These are phyloP conservation scores for Pharus latifolius DNA, from an alignment of 176 grass and related monocot species.

Conservation along the genomic window DNA sequence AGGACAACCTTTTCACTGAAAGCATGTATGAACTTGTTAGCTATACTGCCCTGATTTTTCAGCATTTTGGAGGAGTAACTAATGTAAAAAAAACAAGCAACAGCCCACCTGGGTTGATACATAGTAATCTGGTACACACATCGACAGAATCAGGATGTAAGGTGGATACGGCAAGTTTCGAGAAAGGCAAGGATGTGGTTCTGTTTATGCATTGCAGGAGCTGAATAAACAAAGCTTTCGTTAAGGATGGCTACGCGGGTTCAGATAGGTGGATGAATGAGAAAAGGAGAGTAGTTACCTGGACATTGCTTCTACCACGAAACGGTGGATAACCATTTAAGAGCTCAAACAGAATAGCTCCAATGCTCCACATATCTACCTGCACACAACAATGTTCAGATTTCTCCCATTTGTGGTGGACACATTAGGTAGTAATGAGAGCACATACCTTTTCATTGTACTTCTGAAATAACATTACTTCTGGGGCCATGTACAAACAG, in stretches of 20 bases:
- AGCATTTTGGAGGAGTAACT: not conserved
- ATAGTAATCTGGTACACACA: conserved; percentile 18
- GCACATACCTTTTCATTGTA: conserved; percentile 35
- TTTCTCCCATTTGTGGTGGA: not conserved
- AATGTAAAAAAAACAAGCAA: not conserved
- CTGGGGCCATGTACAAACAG: conserved; percentile 65
- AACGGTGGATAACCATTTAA: conserved; percentile 55
- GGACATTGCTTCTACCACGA: conserved; percentile 36
- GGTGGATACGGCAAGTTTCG: not conserved
- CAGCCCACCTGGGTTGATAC: conserved; percentile 26
- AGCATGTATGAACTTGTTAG: not conserved
- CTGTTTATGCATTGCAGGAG: conserved; percentile 25
- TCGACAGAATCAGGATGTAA: conserved; percentile 25
- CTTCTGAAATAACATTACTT: conserved; percentile 62
- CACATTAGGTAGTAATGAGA: not conserved
- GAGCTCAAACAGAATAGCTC: conserved; percentile 40
- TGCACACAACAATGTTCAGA: conserved; percentile 6
- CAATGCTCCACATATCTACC: conserved; percentile 62
- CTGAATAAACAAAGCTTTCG: not conserved
- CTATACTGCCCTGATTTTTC: not conserved
- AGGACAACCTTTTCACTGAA: conserved; percentile 13
- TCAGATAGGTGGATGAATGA: not conserved
- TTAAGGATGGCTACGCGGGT: not conserved
- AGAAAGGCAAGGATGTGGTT: conserved; percentile 17
- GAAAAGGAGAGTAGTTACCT: not conserved